Evolutionary conservation across 352 stramenopile species (phyloP), one percentile per base, ranked within the genome.

Genomic region (Globisporangium heterothallicum): DNA sequence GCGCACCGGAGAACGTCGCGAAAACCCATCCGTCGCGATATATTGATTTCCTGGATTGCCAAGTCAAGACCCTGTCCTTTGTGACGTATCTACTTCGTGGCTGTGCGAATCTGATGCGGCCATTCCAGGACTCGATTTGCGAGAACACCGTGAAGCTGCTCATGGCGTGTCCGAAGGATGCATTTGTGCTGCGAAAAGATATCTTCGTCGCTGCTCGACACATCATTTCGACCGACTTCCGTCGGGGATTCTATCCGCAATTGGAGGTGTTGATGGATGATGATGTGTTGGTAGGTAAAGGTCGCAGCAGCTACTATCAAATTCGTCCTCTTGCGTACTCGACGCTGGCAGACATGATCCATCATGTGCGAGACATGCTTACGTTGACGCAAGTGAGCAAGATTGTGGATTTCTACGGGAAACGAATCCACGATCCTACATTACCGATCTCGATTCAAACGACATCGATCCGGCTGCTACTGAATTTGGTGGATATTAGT

Each of bases 31-130:
- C 75, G 27, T 58, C 71, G 42, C 68, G 74, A 21, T 96, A 91
- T 68, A 76, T 84, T n/a, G 75, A 98, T 53, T 90, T 98, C 53
- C 64, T 98, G 35, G 86, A 96, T 45, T 95, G 84, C 50, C 96
- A 99, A 73, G 92, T 98, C 42, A 99, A 99, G 71, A 98, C 95
- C 10, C 70, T 99, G 21, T 98, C 93, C 27, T 99, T 99, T 58
- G 70, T 99, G 30, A 99, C 96, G 19, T 98, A 98, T 55, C 74
- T 99, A 41, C 65, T 99, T 38, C 85, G 94, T 27, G 82, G 86
- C 10, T 98, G 95, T 56, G 77, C 86, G 18, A 83, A 87, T 25
- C 72, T 98, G 24, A 95, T 99, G 78, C 94, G 95, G 32, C 92
- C 88, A 12, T 98, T 98, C 60, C 86, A 98, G 69, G 92, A 98